A percentile compares a stretch with the other conserved stretches of the same genome.
Conservation (phyloP, 495 filamentous ascomycete species). For the Penicillium cinerascens region DNA sequence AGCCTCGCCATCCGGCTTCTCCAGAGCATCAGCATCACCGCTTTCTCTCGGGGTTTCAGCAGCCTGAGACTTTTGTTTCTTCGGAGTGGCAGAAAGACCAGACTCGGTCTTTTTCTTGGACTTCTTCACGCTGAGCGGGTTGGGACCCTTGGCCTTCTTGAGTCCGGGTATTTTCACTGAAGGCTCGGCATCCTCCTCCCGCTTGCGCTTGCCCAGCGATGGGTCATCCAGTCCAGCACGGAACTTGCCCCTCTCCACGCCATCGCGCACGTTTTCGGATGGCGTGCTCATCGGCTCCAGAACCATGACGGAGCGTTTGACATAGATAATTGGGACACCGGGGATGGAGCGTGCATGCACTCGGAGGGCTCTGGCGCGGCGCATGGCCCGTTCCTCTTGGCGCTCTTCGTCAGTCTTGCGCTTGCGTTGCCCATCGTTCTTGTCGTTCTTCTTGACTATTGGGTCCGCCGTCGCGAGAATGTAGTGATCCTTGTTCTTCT, state of each 20-base stretch:
- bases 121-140: constrained; percentile 89
- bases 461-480: constrained; percentile 69
- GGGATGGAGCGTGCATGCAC: constrained; percentile 44
- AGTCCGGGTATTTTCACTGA: constrained; percentile 57
- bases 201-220: constrained; percentile 40
- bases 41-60: constrained; percentile 1
- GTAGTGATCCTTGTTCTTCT: constrained; percentile 84
- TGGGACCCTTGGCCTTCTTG: constrained; percentile 77
- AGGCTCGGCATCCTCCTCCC: constrained; percentile 36
- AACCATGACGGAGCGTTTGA: constrained; percentile 83
- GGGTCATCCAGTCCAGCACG: constrained; percentile 60
- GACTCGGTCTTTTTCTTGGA: constrained; percentile 50
- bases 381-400: constrained; percentile 34
- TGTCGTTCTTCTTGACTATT: constrained; percentile 21
- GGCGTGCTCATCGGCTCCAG: constrained; percentile 78
- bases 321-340: constrained; percentile 78
- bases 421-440: constrained; percentile 20
- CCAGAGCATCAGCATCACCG: constrained; percentile 5
- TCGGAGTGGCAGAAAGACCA: constrained; percentile 5
- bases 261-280: constrained; percentile 58
- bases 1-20: constrained; percentile 19
- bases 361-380: constrained; percentile 34
- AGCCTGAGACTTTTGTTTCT: constrained; percentile 14
- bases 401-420: constrained; percentile 26
- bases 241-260: constrained; percentile 73